phyloP scores from a whole-genome alignment of 1,284 basidiomycete genomes.

The Leccinum laetum region DNA sequence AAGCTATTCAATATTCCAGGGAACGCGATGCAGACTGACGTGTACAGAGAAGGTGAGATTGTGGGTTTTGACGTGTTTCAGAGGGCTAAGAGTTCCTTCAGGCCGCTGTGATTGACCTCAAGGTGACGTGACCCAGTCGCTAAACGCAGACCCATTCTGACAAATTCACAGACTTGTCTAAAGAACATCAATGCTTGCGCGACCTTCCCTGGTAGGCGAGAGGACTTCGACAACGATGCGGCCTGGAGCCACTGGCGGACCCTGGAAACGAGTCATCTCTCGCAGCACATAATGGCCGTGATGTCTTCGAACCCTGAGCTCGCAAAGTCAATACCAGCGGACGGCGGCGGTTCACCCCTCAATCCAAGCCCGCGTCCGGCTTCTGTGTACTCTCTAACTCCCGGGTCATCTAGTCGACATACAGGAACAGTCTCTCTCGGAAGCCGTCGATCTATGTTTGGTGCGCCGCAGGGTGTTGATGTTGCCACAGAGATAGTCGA shows the following conservation, averaged over 20 bases:
- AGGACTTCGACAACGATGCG: conserved; percentile 83
- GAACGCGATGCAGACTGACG: conserved; percentile 71
- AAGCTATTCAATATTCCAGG: conserved; percentile 76
- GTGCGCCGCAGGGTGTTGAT: no score
- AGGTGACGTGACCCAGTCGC: conserved; percentile 45
- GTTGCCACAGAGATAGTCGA: no score
- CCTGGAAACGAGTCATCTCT: conserved; percentile 82
- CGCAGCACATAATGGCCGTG: conserved; percentile 89
- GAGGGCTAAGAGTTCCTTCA: conserved; percentile 34
- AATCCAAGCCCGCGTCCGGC: conserved; percentile 50
- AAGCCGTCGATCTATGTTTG: conserved; percentile 40
- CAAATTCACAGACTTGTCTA: conserved; percentile 63
- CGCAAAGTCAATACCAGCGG: conserved; percentile 72
- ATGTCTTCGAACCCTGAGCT: conserved; percentile 87
- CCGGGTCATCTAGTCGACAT: conserved; percentile 44
- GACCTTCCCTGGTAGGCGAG: conserved; percentile 81
- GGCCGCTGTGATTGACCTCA: conserved; percentile 84
- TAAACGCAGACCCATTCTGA: conserved; percentile 1
- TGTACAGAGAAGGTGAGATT: conserved; percentile 77
- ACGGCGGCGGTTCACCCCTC: conserved; percentile 44
- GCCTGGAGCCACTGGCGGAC: conserved; percentile 87
- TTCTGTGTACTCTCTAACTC: conserved; percentile 47
- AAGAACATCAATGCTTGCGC: conserved; percentile 89
- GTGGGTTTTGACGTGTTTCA: neutral
- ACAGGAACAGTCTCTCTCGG: conserved; percentile 50